Evolutionary conservation across 768 basidiomycete species (phyloP).

Genomic region (Rickenella mellea): DNA sequence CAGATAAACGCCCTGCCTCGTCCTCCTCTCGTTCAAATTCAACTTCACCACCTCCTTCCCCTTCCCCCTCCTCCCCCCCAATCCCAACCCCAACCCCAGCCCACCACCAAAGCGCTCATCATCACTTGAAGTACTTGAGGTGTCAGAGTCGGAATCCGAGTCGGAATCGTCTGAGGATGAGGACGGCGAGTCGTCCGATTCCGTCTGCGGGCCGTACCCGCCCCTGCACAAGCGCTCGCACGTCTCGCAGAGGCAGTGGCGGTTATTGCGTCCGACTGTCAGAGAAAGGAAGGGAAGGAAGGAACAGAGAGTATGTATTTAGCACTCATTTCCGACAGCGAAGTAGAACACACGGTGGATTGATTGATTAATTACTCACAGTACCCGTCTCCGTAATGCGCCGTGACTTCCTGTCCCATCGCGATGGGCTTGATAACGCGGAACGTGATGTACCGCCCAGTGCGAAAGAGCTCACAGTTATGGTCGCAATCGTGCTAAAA

Average conservation of each 20-base stretch:
- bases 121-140: slow-evolving; percentile 17
- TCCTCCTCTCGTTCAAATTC: slow-evolving; percentile 73
- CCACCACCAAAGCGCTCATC: slow-evolving; percentile 20
- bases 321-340: slow-evolving; percentile 10
- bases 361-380: slow-evolving; percentile 42
- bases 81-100: slow-evolving; percentile 9
- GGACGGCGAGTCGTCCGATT: slow-evolving; percentile 39
- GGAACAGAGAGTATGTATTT: background rate
- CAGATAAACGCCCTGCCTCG: slow-evolving; percentile 75
- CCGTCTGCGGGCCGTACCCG: slow-evolving; percentile 53
- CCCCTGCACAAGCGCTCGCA: slow-evolving; percentile 72
- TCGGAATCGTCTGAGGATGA: slow-evolving; percentile 39
- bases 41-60: slow-evolving; percentile 28
- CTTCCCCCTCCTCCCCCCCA: slow-evolving; percentile 7
- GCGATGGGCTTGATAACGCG: slow-evolving; percentile 70
- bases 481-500: slow-evolving; percentile 81
- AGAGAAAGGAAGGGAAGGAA: slow-evolving; percentile 7
- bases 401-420: slow-evolving; percentile 80
- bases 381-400: slow-evolving; percentile 85
- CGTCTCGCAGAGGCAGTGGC: slow-evolving; percentile 78
- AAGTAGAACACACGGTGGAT: slow-evolving; percentile 8
- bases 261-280: slow-evolving; percentile 56
- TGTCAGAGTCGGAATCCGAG: slow-evolving; percentile 37
- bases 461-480: slow-evolving; percentile 82
- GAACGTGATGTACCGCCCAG: slow-evolving; percentile 85